Conservation (phyloP, 2,329 filamentous ascomycete genomes). For the Neocatenulostroma microsporum region DNA sequence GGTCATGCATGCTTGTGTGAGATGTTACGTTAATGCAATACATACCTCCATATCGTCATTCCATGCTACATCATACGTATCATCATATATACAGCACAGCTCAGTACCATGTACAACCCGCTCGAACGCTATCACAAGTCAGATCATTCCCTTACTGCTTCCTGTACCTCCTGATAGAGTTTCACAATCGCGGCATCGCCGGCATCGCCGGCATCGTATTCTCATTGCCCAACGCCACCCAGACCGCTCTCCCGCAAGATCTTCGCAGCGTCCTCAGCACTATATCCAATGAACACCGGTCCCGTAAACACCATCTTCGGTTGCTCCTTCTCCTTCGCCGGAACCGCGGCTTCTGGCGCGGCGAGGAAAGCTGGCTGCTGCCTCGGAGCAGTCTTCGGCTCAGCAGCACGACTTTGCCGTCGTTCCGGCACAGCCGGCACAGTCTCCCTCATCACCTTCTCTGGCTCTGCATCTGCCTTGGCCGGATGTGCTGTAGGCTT, state of each 20-base stretch:
- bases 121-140: background rate
- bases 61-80: too few species aligned
- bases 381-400: too few species aligned
- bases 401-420: too few species aligned
- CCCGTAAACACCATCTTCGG: constrained; percentile 83
- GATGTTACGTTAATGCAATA: too few species aligned
- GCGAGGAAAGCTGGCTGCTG: constrained; percentile 5
- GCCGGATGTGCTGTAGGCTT: background rate
- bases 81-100: background rate
- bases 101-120: background rate
- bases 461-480: background rate
- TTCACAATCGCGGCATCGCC: background rate
- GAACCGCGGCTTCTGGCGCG: background rate
- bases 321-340: constrained; percentile 13
- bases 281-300: constrained; percentile 88
- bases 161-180: background rate
- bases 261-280: constrained; percentile 69
- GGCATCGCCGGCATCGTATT: too few species aligned
- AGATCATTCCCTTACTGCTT: too few species aligned
- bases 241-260: constrained; percentile 51
- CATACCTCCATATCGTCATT: too few species aligned
- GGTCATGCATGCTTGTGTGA: too few species aligned
- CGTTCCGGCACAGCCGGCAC: background rate
- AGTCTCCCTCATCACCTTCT: background rate
- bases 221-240: too few species aligned